Conservation (phyloP, 148 eudicot species). For the Heliamphora exappendiculata region DNA sequence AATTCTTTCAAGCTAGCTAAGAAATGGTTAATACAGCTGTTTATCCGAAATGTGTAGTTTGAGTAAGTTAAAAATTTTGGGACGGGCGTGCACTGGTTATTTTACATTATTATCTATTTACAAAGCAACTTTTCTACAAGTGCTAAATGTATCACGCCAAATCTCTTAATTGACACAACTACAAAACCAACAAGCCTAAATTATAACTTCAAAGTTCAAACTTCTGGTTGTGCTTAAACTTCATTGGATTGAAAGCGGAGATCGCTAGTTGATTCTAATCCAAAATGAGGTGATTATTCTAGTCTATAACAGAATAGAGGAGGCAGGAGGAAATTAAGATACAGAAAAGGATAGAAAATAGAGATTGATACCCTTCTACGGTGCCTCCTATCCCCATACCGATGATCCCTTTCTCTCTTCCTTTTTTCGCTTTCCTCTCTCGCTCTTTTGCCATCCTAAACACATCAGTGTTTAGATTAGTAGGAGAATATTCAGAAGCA, state of each 20-base stretch:
- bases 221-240: not conserved
- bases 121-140: not conserved
- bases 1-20: no score
- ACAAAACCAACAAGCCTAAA: not conserved
- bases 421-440: conserved; percentile 50
- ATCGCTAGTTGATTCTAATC: not conserved
- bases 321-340: not conserved
- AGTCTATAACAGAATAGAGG: not conserved
- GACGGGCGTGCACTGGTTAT: not conserved
- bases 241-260: not conserved
- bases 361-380: conserved; percentile 15
- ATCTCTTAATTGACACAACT: not conserved
- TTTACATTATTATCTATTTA: no score
- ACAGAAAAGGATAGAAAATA: not conserved
- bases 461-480: not conserved
- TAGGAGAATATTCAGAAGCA: conserved; percentile 9
- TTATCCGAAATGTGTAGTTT: not conserved
- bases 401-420: no score
- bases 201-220: not conserved
- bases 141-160: not conserved
- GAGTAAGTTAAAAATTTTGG: not conserved
- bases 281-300: not conserved
- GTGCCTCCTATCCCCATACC: no score
- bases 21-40: not conserved
- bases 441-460: conserved; percentile 45